A percentile compares a stretch with the other conserved stretches of the same genome.
Conservation (phyloP, 148 eudicot species). For the Suaeda aralocaspica region DNA sequence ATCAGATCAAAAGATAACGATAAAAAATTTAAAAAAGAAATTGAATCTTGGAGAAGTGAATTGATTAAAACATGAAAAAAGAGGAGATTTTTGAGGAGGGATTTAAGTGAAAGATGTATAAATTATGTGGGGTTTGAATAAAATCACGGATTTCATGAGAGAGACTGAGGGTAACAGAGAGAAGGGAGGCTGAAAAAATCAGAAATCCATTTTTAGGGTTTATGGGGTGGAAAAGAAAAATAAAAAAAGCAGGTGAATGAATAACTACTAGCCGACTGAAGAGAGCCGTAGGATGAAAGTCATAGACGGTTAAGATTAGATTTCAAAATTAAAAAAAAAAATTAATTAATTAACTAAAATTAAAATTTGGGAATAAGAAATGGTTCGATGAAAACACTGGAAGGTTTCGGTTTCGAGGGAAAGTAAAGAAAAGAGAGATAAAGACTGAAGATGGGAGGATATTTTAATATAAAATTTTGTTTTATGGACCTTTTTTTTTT, state of each 20-base stretch:
- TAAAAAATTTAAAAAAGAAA: neutral
- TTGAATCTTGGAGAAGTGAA: neutral
- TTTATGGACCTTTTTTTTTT: no score
- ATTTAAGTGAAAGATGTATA: neutral
- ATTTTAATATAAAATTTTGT: no score
- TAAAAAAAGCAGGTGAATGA: slow-evolving; percentile 12
- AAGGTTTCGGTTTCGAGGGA: neutral
- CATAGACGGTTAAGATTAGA: slow-evolving; percentile 27
- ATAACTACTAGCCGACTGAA: slow-evolving; percentile 29
- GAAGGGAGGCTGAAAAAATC: slow-evolving; percentile 13
- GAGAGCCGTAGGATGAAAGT: slow-evolving; percentile 31
- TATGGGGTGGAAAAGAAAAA: slow-evolving; percentile 33
- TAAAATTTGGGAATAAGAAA: no score
- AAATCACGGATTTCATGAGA: neutral
- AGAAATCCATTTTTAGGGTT: slow-evolving; percentile 42
- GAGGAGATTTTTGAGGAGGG: neutral
- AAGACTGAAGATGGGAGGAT: neutral
- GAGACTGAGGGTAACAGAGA: slow-evolving; percentile 16
- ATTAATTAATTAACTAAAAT: no score
- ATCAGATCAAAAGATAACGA: neutral
- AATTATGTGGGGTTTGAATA: neutral
- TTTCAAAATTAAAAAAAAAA: neutral
- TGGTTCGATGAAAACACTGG: no score
- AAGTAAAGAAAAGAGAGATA: neutral
- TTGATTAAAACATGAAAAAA: neutral